Percentiles rank a stretch among this genome's conserved stretches.
Evolutionary conservation across 129 eudicot genomes (phyloP).

Genomic region (Solidago caesia): DNA sequence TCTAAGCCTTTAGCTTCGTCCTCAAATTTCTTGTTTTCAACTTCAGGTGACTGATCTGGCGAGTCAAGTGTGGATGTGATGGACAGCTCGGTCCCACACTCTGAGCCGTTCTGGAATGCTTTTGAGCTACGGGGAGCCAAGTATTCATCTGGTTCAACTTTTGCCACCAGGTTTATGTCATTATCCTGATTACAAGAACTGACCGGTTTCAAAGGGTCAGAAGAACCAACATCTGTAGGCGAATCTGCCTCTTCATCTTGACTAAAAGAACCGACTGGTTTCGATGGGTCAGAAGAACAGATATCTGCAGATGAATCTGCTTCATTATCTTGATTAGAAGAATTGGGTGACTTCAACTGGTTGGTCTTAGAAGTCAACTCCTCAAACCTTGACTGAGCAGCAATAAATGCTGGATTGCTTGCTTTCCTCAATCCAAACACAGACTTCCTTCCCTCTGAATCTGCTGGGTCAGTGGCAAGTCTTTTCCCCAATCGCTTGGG

Average conservation of each 20-base stretch:
- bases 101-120: slow-evolving; percentile 51
- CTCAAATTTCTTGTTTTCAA: slow-evolving; percentile 38
- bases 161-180: slow-evolving; percentile 18
- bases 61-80: slow-evolving; percentile 86
- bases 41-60: slow-evolving; percentile 51
- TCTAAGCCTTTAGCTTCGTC: slow-evolving; percentile 35
- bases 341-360: slow-evolving; percentile 34
- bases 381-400: slow-evolving; percentile 85
- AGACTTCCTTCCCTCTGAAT: slow-evolving; percentile 54
- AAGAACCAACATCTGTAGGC: slow-evolving; percentile 11
- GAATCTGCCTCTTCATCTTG: slow-evolving; percentile 3
- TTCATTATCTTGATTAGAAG: slow-evolving; percentile 36
- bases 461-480: slow-evolving; percentile 49
- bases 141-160: slow-evolving; percentile 28
- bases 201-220: slow-evolving; percentile 8
- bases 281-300: slow-evolving; percentile 1
- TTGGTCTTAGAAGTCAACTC: slow-evolving; percentile 56
- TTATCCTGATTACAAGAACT: slow-evolving; percentile 30
- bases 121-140: slow-evolving; percentile 33
- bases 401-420: slow-evolving; percentile 79
- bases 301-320: background rate
- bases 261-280: background rate
- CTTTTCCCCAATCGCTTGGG: slow-evolving; percentile 42
- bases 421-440: slow-evolving; percentile 59
- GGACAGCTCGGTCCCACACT: slow-evolving; percentile 90